Evolutionary conservation across 768 basidiomycete species (phyloP).

Genomic region (Mycena capillaripes): DNA sequence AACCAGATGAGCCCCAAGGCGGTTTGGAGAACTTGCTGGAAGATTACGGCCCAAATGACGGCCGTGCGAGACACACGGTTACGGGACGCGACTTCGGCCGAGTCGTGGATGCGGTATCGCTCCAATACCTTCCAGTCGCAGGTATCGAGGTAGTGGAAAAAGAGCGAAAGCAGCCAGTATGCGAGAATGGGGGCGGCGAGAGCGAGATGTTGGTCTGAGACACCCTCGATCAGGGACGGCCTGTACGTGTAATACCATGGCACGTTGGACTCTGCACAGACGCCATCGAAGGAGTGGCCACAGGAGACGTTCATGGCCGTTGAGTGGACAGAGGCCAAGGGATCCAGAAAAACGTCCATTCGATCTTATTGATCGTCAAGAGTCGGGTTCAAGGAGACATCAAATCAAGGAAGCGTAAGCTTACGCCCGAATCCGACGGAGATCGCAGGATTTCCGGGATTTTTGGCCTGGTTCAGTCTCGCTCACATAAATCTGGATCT

Average conservation of each 20-base stretch:
- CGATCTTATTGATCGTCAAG: not conserved
- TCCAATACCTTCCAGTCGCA: slow-evolving; percentile 84
- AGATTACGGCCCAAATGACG: slow-evolving; percentile 84
- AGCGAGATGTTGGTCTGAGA: slow-evolving; percentile 82
- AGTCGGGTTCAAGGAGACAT: too few species aligned
- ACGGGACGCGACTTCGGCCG: slow-evolving; percentile 77
- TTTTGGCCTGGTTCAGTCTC: too few species aligned
- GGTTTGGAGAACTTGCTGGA: slow-evolving; percentile 92
- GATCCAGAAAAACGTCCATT: not conserved
- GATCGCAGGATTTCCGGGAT: too few species aligned
- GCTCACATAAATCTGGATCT: too few species aligned
- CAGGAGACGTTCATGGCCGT: slow-evolving; percentile 57
- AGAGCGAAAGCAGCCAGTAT: slow-evolving; percentile 87
- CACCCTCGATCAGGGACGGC: slow-evolving; percentile 60
- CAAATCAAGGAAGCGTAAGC: not conserved
- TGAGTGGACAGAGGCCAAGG: slow-evolving; percentile 14
- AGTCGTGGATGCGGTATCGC: slow-evolving; percentile 90
- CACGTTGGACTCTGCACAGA: slow-evolving; percentile 52
- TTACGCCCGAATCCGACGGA: too few species aligned
- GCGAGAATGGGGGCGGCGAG: slow-evolving; percentile 81
- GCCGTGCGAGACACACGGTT: slow-evolving; percentile 81
- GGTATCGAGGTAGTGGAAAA: slow-evolving; percentile 89
- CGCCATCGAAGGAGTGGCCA: slow-evolving; percentile 46
- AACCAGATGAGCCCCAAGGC: slow-evolving; percentile 79
- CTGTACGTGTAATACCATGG: slow-evolving; percentile 72